These are phyloP conservation scores for Graphilbum fragrans DNA, from an alignment of 2,329 filamentous ascomycete species.

Conservation along the genomic window DNA sequence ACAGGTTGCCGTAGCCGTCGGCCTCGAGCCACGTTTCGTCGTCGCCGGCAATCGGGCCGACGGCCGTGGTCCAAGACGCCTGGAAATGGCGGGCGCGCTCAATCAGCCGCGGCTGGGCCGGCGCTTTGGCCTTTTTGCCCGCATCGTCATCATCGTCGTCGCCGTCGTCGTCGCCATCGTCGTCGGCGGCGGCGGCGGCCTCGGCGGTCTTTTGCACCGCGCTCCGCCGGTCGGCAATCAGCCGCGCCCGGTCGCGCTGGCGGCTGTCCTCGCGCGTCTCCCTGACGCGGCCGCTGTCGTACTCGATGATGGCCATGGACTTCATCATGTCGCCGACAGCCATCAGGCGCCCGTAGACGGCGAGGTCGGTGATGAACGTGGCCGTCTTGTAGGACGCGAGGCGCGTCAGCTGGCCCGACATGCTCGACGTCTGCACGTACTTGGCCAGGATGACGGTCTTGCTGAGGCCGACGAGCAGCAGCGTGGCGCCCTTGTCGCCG, in stretches of 20 bases:
- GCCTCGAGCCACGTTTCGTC: constrained; percentile 68
- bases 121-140: not conserved
- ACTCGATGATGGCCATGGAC: constrained; percentile 70
- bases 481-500: constrained; percentile 15
- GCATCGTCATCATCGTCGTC: constrained; percentile 20
- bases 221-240: too few relatives aligned
- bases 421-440: constrained; percentile 44
- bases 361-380: constrained; percentile 72
- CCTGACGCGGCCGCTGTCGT: constrained; percentile 31
- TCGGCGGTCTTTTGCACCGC: constrained; percentile 14
- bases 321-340: constrained; percentile 92
- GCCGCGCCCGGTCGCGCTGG: not conserved
- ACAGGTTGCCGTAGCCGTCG: constrained; percentile 78
- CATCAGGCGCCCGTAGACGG: constrained; percentile 61
- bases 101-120: constrained; percentile 36
- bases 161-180: constrained; percentile 19
- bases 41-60: constrained; percentile 58
- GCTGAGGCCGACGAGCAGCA: constrained; percentile 75
- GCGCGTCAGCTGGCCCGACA: constrained; percentile 49
- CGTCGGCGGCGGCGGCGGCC: constrained; percentile 10
- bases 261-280: constrained; percentile 13
- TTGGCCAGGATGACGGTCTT: constrained; percentile 63
- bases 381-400: constrained; percentile 67
- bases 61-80: constrained; percentile 69
- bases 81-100: constrained; percentile 75